phyloP scores from a whole-genome alignment of 1,284 basidiomycete genomes.

The Cutaneotrichosporon curvatum region DNA sequence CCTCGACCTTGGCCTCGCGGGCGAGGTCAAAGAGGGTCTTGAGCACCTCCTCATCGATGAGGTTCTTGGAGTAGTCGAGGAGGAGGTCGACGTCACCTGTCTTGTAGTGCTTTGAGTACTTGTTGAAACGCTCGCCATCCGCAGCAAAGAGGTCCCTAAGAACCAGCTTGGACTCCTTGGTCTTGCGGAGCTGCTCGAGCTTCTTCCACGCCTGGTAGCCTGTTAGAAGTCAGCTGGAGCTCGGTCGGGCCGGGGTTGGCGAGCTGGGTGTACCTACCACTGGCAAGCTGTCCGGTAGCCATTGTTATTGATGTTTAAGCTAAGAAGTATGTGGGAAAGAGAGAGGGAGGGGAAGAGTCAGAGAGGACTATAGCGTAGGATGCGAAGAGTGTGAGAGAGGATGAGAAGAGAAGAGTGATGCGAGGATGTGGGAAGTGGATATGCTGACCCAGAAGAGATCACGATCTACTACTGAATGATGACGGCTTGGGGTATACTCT shows the following conservation, averaged over 20 bases:
- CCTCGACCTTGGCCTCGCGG: conserved; percentile 78
- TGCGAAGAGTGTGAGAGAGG: too few species aligned
- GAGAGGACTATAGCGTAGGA: too few species aligned
- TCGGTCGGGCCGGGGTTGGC: too few species aligned
- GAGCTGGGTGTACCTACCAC: conserved; percentile 24
- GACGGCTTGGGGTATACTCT: too few species aligned
- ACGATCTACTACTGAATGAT: too few species aligned
- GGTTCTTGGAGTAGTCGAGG: conserved; percentile 94
- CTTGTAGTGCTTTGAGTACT: conserved; percentile 73
- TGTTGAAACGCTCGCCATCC: conserved; percentile 76
- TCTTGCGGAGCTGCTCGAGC: conserved; percentile 76
- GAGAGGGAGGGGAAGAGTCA: not conserved
- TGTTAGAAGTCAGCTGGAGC: conserved; percentile 36
- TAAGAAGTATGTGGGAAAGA: not conserved
- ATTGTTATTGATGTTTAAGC: conserved; percentile 22
- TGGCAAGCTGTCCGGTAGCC: conserved; percentile 38
- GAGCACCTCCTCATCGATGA: conserved; percentile 81
- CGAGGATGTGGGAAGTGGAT: too few species aligned
- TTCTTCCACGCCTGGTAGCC: conserved; percentile 86
- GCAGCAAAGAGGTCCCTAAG: conserved; percentile 85
- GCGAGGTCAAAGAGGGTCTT: conserved; percentile 69
- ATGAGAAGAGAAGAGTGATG: too few species aligned
- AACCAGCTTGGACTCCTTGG: conserved; percentile 65
- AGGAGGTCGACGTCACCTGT: conserved; percentile 69
- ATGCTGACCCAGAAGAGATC: too few species aligned